Evolutionary conservation across 176 grass and related monocot species (phyloP), one percentile per base, ranked within the genome.

Genomic region (Ampelocalamus luodianensis): DNA sequence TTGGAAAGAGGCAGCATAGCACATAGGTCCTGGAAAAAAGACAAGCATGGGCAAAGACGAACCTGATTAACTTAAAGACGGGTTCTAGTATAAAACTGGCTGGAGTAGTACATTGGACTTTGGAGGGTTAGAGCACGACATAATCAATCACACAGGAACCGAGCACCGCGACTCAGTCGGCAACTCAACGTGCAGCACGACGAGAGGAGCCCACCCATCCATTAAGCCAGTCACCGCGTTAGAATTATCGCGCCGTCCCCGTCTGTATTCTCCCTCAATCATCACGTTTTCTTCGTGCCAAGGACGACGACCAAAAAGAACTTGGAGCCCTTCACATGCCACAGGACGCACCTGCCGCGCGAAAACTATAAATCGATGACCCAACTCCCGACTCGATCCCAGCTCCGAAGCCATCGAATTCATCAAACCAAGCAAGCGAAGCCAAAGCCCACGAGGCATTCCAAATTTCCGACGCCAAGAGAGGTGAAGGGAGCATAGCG

Each of bases 261-360:
- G 1, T 43, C 36, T 10, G 16, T 15, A 26, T 43, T 20, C 65
- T 3, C 22, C 15, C n/a, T 10, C 11, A 48, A 29, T 14, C 51
- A 44, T 70, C 80, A 82, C 66, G 51, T 82, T 68, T 72, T 82
- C 62, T 12, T n/a, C 80, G 80, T 72, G 67, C 14, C 5, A 34
- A 61, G 3, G 12, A 48, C 45, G 16, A 22, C 23, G 16, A 22
- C 23, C 15, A 18, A 11, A 45, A 3, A 34, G 32, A 34, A 3
- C 32, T 34, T 34, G 16, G 60, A 63, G 10, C 14, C 23, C 20
- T 39, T 4, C 61, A 18, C 64, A 17, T 38, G 14, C 8, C 44
- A 51, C 44, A 8, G 6, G 15, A 37, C 24, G 27, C 10, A 12
- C 44, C 44, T 36, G 22, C 18, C 36, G 1, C 73, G 34, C 42